Base-by-base conservation (phyloP, 1,284 basidiomycete genomes). In the Xerocomus tenax region DNA sequence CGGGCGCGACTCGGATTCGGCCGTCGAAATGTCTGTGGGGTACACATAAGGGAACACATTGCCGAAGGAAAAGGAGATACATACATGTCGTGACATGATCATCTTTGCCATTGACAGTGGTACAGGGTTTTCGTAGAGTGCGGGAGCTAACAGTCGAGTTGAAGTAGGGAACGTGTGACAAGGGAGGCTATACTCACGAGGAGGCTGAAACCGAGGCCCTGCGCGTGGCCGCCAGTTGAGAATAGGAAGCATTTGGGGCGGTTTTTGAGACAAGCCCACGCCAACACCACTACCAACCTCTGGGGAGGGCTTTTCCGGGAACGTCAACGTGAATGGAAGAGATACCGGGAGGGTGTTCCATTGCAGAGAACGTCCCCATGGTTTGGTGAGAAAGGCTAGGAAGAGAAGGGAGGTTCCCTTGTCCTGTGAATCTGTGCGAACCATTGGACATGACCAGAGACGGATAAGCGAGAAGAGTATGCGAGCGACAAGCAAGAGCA, bases 71-170 rank as follows among this genome's bases (percentile, higher is more conserved):
- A 29, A 48, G 19, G n/a, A n/a, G 38, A 19, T 5, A 36, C 66
- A 38, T 51, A 64, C 63, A 50, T 64, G 63, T 47, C 63, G 63
- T 34, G 63, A 67, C 63, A 65, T 65, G 54, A 65, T 65, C 19
- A 65, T 55, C 52, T 65, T 65, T 45, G 63, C 63, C 66, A 68
- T 68, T 6, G 63, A 65, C 34, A 68, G 45, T 29, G 63, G 63
- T 38, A 67, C 52, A 29, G 60, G 65, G 55, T n/a, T 68, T 49
- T 65, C 63, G 28, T 68, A 65, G 12, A 68, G 54, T 0, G 64
- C 66, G 13, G 63, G 63, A 13, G 64, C 63, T 67, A 21, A 19
- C 3, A 23, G 42, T 35, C 6, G 35, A n/a, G 49, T 40, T 50
- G 42, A 45, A 25, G 46, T 8, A 19, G 16, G n/a, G 15, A 41